These are phyloP conservation scores for Corylus americana DNA, from an alignment of 306 rosid genomes.

Conservation along the genomic window DNA sequence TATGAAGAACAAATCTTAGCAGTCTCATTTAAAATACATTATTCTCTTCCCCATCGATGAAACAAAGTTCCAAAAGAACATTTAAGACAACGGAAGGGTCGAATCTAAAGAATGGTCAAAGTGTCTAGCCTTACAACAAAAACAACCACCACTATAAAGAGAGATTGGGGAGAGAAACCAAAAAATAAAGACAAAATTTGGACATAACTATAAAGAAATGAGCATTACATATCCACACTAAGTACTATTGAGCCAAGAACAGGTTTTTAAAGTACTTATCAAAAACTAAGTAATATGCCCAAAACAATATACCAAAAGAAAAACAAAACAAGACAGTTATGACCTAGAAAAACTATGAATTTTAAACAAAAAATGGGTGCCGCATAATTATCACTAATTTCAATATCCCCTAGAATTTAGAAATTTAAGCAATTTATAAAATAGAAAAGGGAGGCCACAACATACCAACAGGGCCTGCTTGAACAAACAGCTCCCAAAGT, in stretches of 20 bases:
- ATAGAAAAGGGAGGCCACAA: neutral
- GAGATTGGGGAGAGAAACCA: no score
- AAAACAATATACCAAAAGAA: neutral
- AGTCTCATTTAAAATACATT: neutral
- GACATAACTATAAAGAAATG: no score
- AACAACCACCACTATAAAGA: no score
- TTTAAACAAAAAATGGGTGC: neutral
- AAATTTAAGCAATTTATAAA: no score
- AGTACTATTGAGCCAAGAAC: no score
- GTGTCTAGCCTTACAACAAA: no score
- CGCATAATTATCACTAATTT: neutral
- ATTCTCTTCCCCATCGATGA: neutral
- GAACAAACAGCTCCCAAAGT: slow-evolving; percentile 65
- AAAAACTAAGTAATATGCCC: neutral
- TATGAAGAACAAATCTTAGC: neutral
- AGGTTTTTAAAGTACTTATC: no score
- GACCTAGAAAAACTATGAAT: neutral
- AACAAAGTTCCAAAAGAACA: neutral
- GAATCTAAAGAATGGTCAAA: no score
- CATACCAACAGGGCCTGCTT: slow-evolving; percentile 68
- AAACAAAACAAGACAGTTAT: neutral
- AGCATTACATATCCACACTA: no score
- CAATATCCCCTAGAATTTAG: no score
- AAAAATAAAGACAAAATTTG: no score
- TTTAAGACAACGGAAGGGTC: neutral